These are phyloP conservation scores for Pythium brassicae DNA, from an alignment of 352 stramenopile species.

Conservation along the genomic window DNA sequence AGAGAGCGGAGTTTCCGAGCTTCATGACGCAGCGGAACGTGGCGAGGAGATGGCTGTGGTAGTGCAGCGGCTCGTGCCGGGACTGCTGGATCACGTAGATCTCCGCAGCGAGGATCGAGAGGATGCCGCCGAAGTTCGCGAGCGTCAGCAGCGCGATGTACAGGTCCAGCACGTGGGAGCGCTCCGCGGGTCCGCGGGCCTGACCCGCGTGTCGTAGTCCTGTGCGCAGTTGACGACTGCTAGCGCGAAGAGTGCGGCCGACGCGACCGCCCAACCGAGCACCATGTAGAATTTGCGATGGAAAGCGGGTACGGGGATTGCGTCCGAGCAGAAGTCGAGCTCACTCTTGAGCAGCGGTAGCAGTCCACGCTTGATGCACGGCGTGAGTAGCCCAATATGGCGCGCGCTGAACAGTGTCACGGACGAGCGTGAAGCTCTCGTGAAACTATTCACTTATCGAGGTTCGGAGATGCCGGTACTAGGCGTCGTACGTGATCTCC, in stretches of 20 bases:
- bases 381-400: slow-evolving; percentile 28
- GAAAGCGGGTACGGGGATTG: slow-evolving; percentile 33
- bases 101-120: slow-evolving; percentile 44
- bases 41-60: slow-evolving; percentile 31
- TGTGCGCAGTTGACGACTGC: slow-evolving; percentile 51
- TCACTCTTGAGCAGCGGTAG: slow-evolving; percentile 39
- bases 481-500: background rate
- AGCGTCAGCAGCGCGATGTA: slow-evolving; percentile 43
- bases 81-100: slow-evolving; percentile 57
- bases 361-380: slow-evolving; percentile 32
- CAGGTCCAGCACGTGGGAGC: slow-evolving; percentile 27
- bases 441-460: background rate
- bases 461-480: background rate
- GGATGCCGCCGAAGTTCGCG: slow-evolving; percentile 42
- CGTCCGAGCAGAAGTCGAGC: slow-evolving; percentile 51
- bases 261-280: slow-evolving; percentile 33
- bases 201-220: slow-evolving; percentile 30
- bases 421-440: background rate
- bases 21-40: slow-evolving; percentile 41
- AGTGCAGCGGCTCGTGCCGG: slow-evolving; percentile 31
- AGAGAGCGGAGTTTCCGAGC: slow-evolving; percentile 35
- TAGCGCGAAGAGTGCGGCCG: slow-evolving; percentile 43
- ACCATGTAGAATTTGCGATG: slow-evolving; percentile 58
- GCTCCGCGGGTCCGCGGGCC: slow-evolving; percentile 14
- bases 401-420: slow-evolving; percentile 15